Percentiles rank a stretch among this genome's conserved stretches.
These are phyloP conservation scores for Rhizopogon rudus DNA, from an alignment of 768 basidiomycete species.

Conservation along the genomic window DNA sequence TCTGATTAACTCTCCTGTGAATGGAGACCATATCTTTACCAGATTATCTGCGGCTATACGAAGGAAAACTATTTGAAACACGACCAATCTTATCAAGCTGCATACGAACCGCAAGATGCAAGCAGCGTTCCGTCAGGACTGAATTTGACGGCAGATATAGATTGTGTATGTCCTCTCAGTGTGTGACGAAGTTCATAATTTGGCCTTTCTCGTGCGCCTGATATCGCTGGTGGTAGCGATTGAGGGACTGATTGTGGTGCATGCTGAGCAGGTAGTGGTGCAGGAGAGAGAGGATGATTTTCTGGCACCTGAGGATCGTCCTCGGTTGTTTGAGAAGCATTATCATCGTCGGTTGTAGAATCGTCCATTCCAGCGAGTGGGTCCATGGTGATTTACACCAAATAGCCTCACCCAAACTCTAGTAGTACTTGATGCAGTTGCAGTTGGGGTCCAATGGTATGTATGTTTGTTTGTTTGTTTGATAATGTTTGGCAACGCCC, in stretches of 20 bases:
- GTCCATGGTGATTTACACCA: conserved; percentile 11
- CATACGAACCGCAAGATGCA: conserved; percentile 77
- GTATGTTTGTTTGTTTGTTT: conserved; percentile 20
- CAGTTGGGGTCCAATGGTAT: no score
- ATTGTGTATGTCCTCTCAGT: conserved; percentile 72
- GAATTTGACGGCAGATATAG: conserved; percentile 88
- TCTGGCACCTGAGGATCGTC: conserved; percentile 78
- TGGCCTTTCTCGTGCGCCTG: conserved; percentile 36
- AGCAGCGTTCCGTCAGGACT: conserved; percentile 82
- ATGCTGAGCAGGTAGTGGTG: conserved; percentile 32
- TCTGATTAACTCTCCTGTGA: conserved; percentile 70
- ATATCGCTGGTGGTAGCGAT: conserved; percentile 32
- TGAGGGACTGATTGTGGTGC: conserved; percentile 25
- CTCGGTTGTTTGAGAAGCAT: conserved; percentile 79
- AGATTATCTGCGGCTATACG: conserved; percentile 69
- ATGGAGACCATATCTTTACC: conserved; percentile 81
- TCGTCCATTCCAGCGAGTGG: conserved; percentile 30
- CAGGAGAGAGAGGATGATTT: conserved; percentile 34
- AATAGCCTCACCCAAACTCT: background rate
- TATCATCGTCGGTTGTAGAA: conserved; percentile 52
- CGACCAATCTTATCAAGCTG: background rate
- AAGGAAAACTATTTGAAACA: background rate
- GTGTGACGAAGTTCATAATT: conserved; percentile 66
- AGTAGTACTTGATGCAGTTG: no score
- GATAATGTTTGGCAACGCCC: conserved; percentile 17